These are phyloP conservation scores for Abelmoschus esculentus DNA, from an alignment of 345 rosid genomes.

Conservation along the genomic window DNA sequence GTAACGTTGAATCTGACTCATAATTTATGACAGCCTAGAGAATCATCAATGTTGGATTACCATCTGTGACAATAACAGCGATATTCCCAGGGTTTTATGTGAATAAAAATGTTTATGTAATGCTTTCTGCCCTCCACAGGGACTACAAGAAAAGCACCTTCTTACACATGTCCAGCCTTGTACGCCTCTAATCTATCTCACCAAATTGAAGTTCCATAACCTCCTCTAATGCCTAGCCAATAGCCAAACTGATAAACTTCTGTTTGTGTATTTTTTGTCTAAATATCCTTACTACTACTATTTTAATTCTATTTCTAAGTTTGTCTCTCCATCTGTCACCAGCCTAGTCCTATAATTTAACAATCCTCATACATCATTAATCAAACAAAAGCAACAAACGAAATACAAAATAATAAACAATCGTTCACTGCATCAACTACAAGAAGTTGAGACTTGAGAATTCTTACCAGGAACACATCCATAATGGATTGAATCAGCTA, in stretches of 20 bases:
- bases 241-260: background rate
- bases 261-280: background rate
- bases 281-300: background rate
- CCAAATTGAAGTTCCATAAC: background rate
- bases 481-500: constrained; percentile 90
- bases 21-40: background rate
- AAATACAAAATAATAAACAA: background rate
- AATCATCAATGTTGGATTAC: background rate
- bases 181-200: background rate
- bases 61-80: background rate
- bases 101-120: background rate
- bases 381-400: background rate
- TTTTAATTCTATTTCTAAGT: background rate
- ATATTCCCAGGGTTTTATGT: background rate
- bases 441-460: background rate
- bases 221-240: background rate
- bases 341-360: background rate
- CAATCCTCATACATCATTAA: background rate
- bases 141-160: background rate
- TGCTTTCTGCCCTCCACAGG: background rate
- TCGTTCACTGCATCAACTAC: background rate
- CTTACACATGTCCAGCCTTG: background rate
- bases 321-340: background rate
- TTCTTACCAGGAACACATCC: constrained; percentile 91
- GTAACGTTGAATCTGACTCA: background rate